Base-by-base conservation (phyloP, 2,329 filamentous ascomycete genomes). In the Bipolaris victoriae region DNA sequence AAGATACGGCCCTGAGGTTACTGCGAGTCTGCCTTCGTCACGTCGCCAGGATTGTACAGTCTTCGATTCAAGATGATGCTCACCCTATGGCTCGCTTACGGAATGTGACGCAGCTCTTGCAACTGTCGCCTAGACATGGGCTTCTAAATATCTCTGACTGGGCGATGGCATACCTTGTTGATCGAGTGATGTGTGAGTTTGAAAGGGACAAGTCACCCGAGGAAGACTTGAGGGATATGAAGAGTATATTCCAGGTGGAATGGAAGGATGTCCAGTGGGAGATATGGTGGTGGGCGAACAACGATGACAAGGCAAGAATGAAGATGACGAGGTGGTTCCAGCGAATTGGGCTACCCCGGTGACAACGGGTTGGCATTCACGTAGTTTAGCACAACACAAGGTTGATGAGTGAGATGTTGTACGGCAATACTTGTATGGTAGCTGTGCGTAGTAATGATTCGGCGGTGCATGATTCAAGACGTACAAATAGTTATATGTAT, bases 221-320 rank as follows among this genome's bases (percentile, higher is more conserved):
- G 5, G n/a, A 24, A 22, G 48, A 49, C 22, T 13, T 39, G 41
- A 40, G n/a, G 16, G 37, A 59, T 45, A 58, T 66, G 11, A 55
- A 44, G 22, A 18, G 44, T 3, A 36, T 58, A 2, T 66, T 66
- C 35, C 18, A 39, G 5, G 51, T 47, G 31, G 11, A 53, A 10
- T 72, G 65, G 66, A 43, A 41, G 10, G 48, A 47, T 15, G 45
- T 49, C 0, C 47, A 61, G 54, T 69, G 66, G 68, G 51, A 31
- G 41, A 49, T 70, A 11, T 71, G 62, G 68, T 70, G 66, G 67
- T 72, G 67, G 68, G 67, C 66, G 9, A 61, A 61, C 7, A 61
- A 63, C 29, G 66, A 67, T 26, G 66, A 67, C 6, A 68, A 70
- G 47, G 67, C 64, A 15, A 61, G 59, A 22, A 58, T 56, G 18